Conservation (phyloP, 2,329 filamentous ascomycete species). For the Colletotrichum abscissum region DNA sequence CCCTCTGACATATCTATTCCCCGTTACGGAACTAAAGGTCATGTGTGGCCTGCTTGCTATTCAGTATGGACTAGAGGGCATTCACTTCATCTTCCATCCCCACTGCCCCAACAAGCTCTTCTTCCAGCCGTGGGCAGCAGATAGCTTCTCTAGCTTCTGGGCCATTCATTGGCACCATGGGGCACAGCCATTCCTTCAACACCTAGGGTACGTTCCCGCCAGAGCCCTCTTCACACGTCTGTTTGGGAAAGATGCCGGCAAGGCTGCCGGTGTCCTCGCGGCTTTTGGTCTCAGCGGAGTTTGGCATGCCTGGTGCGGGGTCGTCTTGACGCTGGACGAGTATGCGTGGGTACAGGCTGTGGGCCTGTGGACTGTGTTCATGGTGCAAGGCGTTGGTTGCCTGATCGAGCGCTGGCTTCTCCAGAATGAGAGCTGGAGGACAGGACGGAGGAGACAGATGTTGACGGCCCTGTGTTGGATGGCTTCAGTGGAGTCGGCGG, state of each 20-base stretch:
- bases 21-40: background rate
- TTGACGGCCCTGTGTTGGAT: background rate
- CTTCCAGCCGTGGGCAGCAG: background rate
- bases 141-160: background rate
- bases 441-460: background rate
- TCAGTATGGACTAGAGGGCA: background rate
- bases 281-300: background rate
- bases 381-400: background rate
- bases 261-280: background rate
- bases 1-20: background rate
- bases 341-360: background rate
- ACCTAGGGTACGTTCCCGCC: background rate
- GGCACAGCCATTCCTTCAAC: background rate
- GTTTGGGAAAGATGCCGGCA: background rate
- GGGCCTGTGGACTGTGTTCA: background rate
- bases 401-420: background rate
- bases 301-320: background rate
- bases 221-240: background rate
- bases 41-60: background rate
- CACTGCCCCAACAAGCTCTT: background rate
- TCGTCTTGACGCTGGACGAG: background rate
- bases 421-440: background rate
- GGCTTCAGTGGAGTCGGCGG: background rate
- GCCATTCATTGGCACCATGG: background rate
- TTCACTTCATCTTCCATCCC: background rate